Conservation (phyloP, 2,329 filamentous ascomycete species). For the Exophiala xenobiotica region DNA sequence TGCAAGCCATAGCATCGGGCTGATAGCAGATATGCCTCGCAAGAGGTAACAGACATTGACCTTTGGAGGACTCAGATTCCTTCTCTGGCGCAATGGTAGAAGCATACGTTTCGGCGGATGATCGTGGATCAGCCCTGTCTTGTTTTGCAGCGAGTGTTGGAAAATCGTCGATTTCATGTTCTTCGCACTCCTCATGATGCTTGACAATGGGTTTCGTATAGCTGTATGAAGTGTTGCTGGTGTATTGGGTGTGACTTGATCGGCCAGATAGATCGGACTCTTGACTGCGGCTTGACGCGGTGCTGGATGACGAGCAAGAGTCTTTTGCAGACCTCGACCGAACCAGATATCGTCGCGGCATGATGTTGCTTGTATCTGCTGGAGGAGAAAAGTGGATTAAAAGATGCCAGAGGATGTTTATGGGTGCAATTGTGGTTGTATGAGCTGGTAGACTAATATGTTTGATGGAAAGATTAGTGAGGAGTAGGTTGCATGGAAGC, state of each 20-base stretch:
- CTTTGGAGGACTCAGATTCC: slow-evolving; percentile 41
- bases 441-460: background rate
- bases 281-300: slow-evolving; percentile 22
- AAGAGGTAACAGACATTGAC: slow-evolving; percentile 16
- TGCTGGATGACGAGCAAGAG: slow-evolving; percentile 22
- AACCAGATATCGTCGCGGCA: slow-evolving; percentile 14
- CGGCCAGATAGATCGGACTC: slow-evolving; percentile 20
- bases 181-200: slow-evolving; percentile 12
- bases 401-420: background rate
- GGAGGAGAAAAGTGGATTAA: too few species aligned
- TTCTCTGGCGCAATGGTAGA: slow-evolving; percentile 67
- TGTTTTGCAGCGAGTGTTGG: slow-evolving; percentile 21
- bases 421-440: background rate
- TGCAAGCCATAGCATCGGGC: slow-evolving; percentile 70
- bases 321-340: slow-evolving; percentile 18
- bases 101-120: slow-evolving; percentile 76
- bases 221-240: slow-evolving; percentile 27
- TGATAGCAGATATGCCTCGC: slow-evolving; percentile 46
- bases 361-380: slow-evolving; percentile 9
- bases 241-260: slow-evolving; percentile 27
- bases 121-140: slow-evolving; percentile 39
- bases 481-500: background rate
- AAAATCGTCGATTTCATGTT: slow-evolving; percentile 14
- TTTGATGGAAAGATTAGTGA: slow-evolving; percentile 1
- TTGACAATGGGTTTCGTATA: slow-evolving; percentile 22